Evolutionary conservation across 352 stramenopile genomes (phyloP), one percentile per base, ranked within the genome.

Genomic region (Phytophthora litchii): DNA sequence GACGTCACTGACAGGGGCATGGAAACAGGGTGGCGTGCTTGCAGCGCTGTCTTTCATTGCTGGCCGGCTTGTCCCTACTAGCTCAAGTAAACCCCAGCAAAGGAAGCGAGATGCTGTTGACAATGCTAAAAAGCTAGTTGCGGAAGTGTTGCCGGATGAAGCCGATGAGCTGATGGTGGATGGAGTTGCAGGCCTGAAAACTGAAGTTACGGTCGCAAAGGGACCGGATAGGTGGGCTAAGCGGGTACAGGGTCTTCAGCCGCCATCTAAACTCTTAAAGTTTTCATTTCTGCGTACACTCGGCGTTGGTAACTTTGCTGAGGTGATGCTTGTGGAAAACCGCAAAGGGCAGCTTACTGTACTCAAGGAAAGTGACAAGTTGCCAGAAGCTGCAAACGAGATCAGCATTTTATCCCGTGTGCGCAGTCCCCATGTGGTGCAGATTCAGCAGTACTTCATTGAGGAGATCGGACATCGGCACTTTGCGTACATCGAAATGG

Each of bases 401-500:
- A 87, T 90, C 38, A 78, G 63, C 31, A 58, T 91, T 11, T 65
- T 94, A 25, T 85, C 76, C 14, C 70, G 72, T 40, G 66, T 92
- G 20, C 57, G 63, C 12, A 89, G 57, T 42, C 76, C 83, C 4
- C 71, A 91, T 34, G 78, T 94, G 43, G 80, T 94, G 32, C 76
- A 76, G 23, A 82, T 94, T n/a, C 63, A 74, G 36, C 60, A 86
- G 25, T 92, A 90, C 47, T 94, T 91, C 37, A 78, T 89, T 37
- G 85, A 94, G 46, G 73, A 89, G 37, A 76, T 94, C n/a, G 83
- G 76, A 3, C 80, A 90, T 23, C 71, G 79, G 25, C 79, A 86
- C 41, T 91, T 91, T 64, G 79, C 78, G 14, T 94, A 92, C 75
- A 89, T 94, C 32, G 81, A 89, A 54, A 90, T 92, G 76, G 85